These are phyloP conservation scores for Sclerotinia subarctica DNA, from an alignment of 2,329 filamentous ascomycete genomes.

Conservation along the genomic window DNA sequence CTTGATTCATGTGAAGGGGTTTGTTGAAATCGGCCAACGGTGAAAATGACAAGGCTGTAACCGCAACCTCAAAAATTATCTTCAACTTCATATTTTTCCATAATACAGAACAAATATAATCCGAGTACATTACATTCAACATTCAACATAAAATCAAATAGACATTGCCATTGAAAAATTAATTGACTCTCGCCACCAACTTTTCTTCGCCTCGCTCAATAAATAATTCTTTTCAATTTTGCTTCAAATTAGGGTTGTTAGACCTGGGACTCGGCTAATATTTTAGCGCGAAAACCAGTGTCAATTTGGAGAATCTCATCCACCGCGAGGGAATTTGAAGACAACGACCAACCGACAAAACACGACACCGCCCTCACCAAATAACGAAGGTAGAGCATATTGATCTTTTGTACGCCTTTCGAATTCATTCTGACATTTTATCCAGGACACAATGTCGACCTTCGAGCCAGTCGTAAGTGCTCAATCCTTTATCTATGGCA, in stretches of 20 bases:
- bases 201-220: background rate
- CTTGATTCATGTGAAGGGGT: background rate
- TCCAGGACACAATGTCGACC: constrained; percentile 57
- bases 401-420: background rate
- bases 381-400: constrained; percentile 40
- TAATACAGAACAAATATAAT: background rate
- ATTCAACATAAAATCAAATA: background rate
- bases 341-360: constrained; percentile 34
- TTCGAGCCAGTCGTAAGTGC: constrained; percentile 69
- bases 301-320: constrained; percentile 18
- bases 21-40: background rate
- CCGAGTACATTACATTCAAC: background rate
- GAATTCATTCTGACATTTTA: constrained; percentile 37
- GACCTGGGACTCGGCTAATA: constrained; percentile 30
- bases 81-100: background rate
- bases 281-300: constrained; percentile 15
- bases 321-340: constrained; percentile 19
- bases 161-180: background rate
- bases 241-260: constrained; percentile 25
- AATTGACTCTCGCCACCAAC: background rate
- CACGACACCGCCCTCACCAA: constrained; percentile 38
- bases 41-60: constrained; percentile 3
- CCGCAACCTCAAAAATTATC: background rate
- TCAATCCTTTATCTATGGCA: constrained; percentile 18
- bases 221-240: constrained; percentile 22